Base-by-base conservation (phyloP, 1,139 yeast genomes). In the Entelexis sorbosivorans region DNA sequence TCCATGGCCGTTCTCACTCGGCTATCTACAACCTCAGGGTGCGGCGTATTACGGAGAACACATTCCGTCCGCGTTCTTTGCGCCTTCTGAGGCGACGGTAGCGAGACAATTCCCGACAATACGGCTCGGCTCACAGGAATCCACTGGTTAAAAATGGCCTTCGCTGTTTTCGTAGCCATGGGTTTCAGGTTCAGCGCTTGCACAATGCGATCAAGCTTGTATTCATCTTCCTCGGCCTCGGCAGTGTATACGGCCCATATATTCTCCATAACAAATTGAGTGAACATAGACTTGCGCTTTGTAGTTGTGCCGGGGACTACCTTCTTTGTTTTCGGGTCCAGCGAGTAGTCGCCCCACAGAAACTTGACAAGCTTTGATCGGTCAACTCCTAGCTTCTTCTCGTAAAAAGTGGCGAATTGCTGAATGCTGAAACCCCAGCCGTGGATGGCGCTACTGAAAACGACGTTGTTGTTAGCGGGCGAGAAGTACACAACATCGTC, bases 361-460 rank as follows among this genome's bases (percentile, higher is more conserved):
- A 91, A 88, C 62, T 85, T 85, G 55, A 83, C 80, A 45, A 93
- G 73, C 52, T 79, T 87, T 33, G 78, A 77, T 55, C 88, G 80
- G 56, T 87, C 84, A 59, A 91, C 83, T 0, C 96, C 96, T 35
- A 91, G 71, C 62, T 87, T 88, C 38, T 79, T 78, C 68, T 83
- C 93, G 63, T 87, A 87, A 38, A 93, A 79, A 53, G 84, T 81
- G 6, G 96, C 86, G 68, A 91, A 84, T 55, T 93, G 95, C 53
- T 85, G 79, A 38, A 93, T 73, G 48, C 88, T 84, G 66, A 93
- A 93, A 0, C 97, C 98, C 98, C 98, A 93, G 5, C 97, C 97
- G 67, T 91, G 98, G 24, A 84, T 73, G 0, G 98, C 98, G 39
- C 95, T 82, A 0, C 96, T 89, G 70, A 93, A 91, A 1, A 93